Evolutionary conservation across 2,329 filamentous ascomycete genomes (phyloP), one percentile per base, ranked within the genome.

Genomic region (Xylariaceae sp.): DNA sequence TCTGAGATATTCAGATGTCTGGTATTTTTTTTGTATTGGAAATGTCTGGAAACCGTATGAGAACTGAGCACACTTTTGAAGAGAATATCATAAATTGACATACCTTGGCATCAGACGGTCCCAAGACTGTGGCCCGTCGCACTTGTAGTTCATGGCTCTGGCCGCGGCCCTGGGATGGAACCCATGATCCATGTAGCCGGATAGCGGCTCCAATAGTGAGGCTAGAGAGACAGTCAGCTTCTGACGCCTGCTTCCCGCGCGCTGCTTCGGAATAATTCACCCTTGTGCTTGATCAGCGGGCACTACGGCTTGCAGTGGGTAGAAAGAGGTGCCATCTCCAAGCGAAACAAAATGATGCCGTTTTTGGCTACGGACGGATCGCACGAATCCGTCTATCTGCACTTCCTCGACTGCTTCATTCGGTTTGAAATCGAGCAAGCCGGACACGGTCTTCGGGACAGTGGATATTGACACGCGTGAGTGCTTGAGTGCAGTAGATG

Each of bases 21-120:
- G 90, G 55, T 93, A 95, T 67, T 97, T 97, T 66, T 95, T 95
- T 66, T 98, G 93, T 18, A 98, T 80, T 3, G 93, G 93, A 60
- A 88, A 95, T 48, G 83, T 87, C 87, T 97, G 57, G 19, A 43
- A 45, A 34, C 26, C 32, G 16, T 32, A 48, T 57, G 39, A 57
- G 55, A 42, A 39, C 49, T 45, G 48, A 41, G 53, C 43, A 40
- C 39, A 40, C 24, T 42, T 39, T 35, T 41, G 38, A 41, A 43
- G 34, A 19, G 28, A 34, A 26, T 19, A 38, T 36, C 39, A 34
- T 15, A 29, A 22, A n/a, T n/a, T 48, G 57, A 67, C 80, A 64
- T 72, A 93, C 89, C 65, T 84, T 79, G 52, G 89, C 76, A 68
- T 96, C 83, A 38, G 89, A 87, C 31, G 79, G 69, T 34, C 91